Conservation (phyloP, 2,329 filamentous ascomycete species). For the Domatiomyces globalis region DNA sequence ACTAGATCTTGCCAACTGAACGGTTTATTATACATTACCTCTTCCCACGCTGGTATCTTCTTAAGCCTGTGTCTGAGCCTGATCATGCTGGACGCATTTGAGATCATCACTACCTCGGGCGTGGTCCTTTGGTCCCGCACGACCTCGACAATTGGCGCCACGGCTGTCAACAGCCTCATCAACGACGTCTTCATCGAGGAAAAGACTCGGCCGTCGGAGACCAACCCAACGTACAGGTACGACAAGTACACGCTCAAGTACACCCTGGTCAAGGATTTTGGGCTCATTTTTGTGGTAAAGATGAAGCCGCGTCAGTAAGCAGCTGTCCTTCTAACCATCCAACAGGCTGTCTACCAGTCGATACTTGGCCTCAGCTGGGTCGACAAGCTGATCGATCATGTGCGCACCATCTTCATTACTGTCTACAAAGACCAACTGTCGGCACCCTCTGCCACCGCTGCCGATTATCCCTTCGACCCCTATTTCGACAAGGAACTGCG, state of each 20-base stretch:
- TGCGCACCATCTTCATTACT: constrained; percentile 79
- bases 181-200: constrained; percentile 96
- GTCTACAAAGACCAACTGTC: constrained; percentile 80
- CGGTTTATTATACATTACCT: not conserved
- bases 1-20: not conserved
- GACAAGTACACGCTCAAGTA: constrained; percentile 94
- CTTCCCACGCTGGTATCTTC: not conserved
- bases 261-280: constrained; percentile 82
- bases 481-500: constrained; percentile 90
- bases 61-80: not conserved
- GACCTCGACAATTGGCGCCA: constrained; percentile 64
- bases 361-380: constrained; percentile 93
- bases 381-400: constrained; percentile 89
- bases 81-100: constrained; percentile 84
- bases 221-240: constrained; percentile 65
- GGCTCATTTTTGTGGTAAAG: constrained; percentile 83
- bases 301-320: constrained; percentile 2
- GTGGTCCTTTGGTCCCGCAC: constrained; percentile 93
- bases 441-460: constrained; percentile 60
- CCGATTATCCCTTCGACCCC: constrained; percentile 74
- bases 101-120: constrained; percentile 88
- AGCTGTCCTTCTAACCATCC: constrained; percentile 9
- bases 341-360: constrained; percentile 86
- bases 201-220: constrained; percentile 48
- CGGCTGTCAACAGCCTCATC: constrained; percentile 87